A percentile compares a stretch with the other conserved stretches of the same genome.
phyloP scores from a whole-genome alignment of 768 basidiomycete species.

The Leccinellum luteum region DNA sequence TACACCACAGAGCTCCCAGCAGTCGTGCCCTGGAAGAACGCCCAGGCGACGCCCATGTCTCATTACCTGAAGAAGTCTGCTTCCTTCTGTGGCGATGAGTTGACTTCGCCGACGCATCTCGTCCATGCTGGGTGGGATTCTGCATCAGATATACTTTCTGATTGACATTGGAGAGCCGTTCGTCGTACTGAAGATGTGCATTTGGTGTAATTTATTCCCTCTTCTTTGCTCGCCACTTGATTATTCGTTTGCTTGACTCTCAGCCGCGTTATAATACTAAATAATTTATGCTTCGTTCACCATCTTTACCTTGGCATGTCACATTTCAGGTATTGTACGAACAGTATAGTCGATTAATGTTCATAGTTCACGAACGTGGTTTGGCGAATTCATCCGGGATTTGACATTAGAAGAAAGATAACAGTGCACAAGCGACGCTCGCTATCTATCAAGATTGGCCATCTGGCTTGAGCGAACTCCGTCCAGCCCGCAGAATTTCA shows the following conservation, averaged over 20 bases:
- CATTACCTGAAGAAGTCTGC: constrained; percentile 39
- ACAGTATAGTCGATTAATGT: constrained; percentile 31
- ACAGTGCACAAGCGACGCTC: constrained; percentile 11
- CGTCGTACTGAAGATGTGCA: constrained; percentile 6
- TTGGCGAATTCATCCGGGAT: constrained; percentile 11
- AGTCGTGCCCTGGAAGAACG: constrained; percentile 35
- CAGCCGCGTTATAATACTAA: constrained; percentile 20
- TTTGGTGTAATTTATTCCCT: constrained; percentile 26
- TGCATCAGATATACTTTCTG: constrained; percentile 40
- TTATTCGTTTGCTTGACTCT: constrained; percentile 19
- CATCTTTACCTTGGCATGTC: constrained; percentile 9
- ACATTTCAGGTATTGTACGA: constrained; percentile 24
- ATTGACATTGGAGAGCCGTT: constrained; percentile 22
- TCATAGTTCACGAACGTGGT: constrained; percentile 23
- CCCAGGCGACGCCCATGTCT: constrained; percentile 33
- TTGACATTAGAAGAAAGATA: constrained; percentile 22
- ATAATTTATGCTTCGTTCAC: constrained; percentile 28
- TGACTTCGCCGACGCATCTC: constrained; percentile 47
- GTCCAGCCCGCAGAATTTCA: constrained; percentile 89
- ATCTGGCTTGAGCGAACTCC: constrained; percentile 83
- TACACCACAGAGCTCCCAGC: constrained; percentile 33
- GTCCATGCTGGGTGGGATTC: constrained; percentile 60
- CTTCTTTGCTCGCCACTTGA: constrained; percentile 7
- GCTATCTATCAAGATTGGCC: constrained; percentile 48
- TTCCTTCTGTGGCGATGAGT: constrained; percentile 38